Conservation (phyloP, 2,329 filamentous ascomycete genomes). For the Colletotrichum falcatum region DNA sequence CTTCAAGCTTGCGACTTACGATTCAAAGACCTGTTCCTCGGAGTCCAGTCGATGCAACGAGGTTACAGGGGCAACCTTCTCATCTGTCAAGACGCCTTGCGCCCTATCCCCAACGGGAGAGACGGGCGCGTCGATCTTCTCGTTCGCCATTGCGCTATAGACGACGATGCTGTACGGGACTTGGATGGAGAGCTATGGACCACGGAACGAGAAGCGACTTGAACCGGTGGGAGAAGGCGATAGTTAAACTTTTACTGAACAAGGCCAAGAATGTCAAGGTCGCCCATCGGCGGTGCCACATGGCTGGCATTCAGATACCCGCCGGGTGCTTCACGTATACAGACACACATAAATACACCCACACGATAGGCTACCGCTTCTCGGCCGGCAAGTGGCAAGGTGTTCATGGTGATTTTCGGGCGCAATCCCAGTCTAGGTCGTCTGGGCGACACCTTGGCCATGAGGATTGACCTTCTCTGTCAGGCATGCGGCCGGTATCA, state of each 20-base stretch:
- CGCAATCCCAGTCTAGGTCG: constrained; percentile 27
- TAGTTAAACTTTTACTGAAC: constrained; percentile 24
- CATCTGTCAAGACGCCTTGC: constrained; percentile 33
- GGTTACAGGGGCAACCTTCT: constrained; percentile 30
- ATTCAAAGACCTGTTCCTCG: constrained; percentile 35
- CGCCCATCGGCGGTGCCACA: constrained; percentile 38
- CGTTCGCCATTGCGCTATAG: constrained; percentile 31
- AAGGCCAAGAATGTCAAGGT: constrained; percentile 4
- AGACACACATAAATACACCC: neutral
- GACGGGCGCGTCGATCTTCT: constrained; percentile 29
- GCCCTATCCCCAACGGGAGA: constrained; percentile 29
- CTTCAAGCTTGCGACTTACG: neutral
- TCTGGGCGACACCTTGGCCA: constrained; percentile 35
- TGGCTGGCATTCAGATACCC: constrained; percentile 23
- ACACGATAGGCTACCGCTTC: constrained; percentile 12
- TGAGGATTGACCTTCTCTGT: constrained; percentile 40
- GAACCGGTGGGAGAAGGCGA: constrained; percentile 1
- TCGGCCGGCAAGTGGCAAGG: constrained; percentile 30
- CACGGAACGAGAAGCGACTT: neutral
- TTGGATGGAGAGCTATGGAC: constrained; percentile 2
- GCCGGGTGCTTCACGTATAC: constrained; percentile 3
- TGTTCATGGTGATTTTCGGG: constrained; percentile 23
- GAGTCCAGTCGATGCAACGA: constrained; percentile 24
- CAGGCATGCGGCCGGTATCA: constrained; percentile 38
- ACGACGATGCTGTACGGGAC: constrained; percentile 5